Evolutionary conservation across 2,329 filamentous ascomycete genomes (phyloP).

Genomic region (Escovopsis sp.): DNA sequence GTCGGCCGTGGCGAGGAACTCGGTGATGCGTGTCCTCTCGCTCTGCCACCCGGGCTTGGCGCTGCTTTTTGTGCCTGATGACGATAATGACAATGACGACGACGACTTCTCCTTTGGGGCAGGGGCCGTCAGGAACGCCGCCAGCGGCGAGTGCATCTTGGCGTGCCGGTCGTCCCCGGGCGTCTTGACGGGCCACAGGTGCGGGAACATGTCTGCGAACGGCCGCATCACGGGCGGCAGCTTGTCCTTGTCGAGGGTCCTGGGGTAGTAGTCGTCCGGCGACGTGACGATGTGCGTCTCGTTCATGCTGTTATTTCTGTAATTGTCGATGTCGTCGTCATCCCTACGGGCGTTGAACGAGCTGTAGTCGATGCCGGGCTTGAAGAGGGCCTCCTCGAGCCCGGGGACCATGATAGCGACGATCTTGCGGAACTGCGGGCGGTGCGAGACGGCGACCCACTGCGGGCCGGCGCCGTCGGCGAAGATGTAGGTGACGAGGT

Average conservation of each 20-base stretch:
- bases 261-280: conserved; percentile 46
- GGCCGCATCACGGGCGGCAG: conserved; percentile 43
- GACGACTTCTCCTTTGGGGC: conserved; percentile 49
- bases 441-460: conserved; percentile 48
- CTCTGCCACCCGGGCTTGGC: conserved; percentile 54
- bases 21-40: conserved; percentile 65
- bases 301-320: conserved; percentile 14
- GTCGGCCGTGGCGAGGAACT: conserved; percentile 55
- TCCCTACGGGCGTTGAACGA: conserved; percentile 24
- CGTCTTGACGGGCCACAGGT: conserved; percentile 78
- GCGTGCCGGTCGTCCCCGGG: conserved; percentile 71
- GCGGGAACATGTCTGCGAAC: conserved; percentile 68
- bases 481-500: conserved; percentile 49
- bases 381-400: conserved; percentile 80
- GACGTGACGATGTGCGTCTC: conserved; percentile 23
- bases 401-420: conserved; percentile 88
- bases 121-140: conserved; percentile 66
- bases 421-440: conserved; percentile 56
- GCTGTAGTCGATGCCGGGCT: conserved; percentile 36
- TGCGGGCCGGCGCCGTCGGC: conserved; percentile 49
- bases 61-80: too few species aligned
- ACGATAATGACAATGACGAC: too few species aligned
- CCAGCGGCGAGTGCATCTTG: conserved; percentile 74
- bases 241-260: conserved; percentile 31
- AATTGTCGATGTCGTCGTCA: conserved; percentile 24